A percentile compares a stretch with the other conserved stretches of the same genome.
phyloP scores from a whole-genome alignment of 306 rosid genomes.

The Citrullus amarus region DNA sequence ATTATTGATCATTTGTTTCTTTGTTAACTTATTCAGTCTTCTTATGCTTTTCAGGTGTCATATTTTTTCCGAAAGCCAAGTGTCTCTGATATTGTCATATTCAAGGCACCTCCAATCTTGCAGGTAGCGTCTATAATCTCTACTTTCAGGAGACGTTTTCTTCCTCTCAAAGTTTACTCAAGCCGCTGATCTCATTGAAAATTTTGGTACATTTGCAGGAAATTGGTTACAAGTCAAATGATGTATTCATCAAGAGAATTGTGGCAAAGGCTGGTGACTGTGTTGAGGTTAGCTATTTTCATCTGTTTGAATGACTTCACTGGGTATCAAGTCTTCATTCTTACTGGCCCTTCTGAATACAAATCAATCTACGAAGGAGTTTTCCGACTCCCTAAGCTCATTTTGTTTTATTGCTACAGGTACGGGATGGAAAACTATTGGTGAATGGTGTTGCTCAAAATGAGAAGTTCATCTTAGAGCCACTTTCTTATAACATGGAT shows the following conservation, averaged over 20 bases:
- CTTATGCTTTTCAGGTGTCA: slow-evolving; percentile 50
- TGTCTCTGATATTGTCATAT: slow-evolving; percentile 86
- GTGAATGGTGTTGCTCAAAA: slow-evolving; percentile 62
- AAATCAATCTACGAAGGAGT: not conserved
- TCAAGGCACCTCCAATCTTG: slow-evolving; percentile 69
- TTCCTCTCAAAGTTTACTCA: not conserved
- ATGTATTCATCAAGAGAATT: slow-evolving; percentile 73
- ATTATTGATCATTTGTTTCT: not conserved
- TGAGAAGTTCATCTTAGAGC: slow-evolving; percentile 65
- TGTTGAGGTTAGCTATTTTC: slow-evolving; percentile 47
- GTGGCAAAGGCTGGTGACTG: slow-evolving; percentile 90
- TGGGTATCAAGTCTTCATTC: not conserved
- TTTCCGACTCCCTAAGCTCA: not conserved
- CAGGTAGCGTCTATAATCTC: slow-evolving; percentile 34
- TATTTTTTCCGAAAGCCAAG: slow-evolving; percentile 73
- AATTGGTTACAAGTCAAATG: slow-evolving; percentile 46
- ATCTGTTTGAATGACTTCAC: not conserved
- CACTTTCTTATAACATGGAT: slow-evolving; percentile 66
- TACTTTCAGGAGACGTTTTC: not conserved
- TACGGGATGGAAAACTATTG: slow-evolving; percentile 58
- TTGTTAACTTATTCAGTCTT: not conserved
- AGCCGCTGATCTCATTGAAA: slow-evolving; percentile 12
- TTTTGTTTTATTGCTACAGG: slow-evolving; percentile 28
- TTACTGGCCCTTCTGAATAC: not conserved
- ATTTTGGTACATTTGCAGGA: slow-evolving; percentile 31